Evolutionary conservation across 225 moss, liverwort and hornwort genomes (phyloP), one percentile per base, ranked within the genome.

Genomic region (Neckera pumila): DNA sequence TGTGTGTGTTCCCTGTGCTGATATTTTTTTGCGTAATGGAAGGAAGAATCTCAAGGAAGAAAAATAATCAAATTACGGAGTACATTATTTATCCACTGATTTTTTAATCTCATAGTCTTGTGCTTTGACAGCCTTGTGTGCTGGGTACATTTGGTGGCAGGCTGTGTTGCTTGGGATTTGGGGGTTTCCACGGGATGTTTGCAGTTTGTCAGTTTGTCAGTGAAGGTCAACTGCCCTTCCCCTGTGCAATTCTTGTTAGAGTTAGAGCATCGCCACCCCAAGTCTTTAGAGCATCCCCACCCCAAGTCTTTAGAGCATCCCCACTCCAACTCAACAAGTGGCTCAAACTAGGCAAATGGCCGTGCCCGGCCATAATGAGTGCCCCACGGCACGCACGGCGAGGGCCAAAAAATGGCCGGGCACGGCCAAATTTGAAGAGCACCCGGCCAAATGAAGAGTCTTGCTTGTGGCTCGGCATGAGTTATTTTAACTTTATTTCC

Each of bases 121-220:
- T 60, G 77, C 22, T 59, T 59, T 58, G 80, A 26, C 53, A 71
- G 79, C 82, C 31, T n/a, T 72, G 53, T 66, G 33, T 79, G 67
- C 34, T 63, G 73, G 79, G 73, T 86, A 83, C 61, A 58, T 51
- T 65, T n/a, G 74, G 51, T 75, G 60, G 36, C 79, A 84, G 75
- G n/a, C 59, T 25, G 62, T 62, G 42, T 62, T 75, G 78, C 56
- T 90, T 85, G 89, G 62, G 54, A 72, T 61, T 79, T 40, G 25
- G 80, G 63, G 30, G 12, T 85, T 61, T 88, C 59, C 67, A 77
- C 58, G 47, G 74, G 82, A 51, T 81, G 87, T 59, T 77, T 10
- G 22, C 87, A 87, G 88, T 84, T 78, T 78, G 88, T 87, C 87
- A 87, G 87, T 53, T 31, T 65, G 67, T 77, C 79, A 88, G 71